Base-by-base conservation (phyloP, 345 rosid species). In the Iberis pinnata region DNA sequence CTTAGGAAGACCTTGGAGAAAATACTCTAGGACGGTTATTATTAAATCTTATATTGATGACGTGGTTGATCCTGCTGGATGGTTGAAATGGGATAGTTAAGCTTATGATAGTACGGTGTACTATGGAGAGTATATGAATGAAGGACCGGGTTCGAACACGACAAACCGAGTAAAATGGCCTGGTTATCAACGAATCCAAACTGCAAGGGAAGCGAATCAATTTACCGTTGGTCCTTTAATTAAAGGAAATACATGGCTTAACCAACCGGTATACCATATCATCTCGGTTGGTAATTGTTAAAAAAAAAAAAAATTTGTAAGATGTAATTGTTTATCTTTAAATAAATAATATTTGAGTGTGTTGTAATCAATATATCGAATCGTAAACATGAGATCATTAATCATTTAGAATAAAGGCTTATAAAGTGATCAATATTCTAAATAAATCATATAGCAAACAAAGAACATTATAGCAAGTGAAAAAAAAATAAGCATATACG, bases 1-100 rank as follows among this genome's bases (percentile, higher is more conserved):
- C 51, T 53, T 84, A 25, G 97, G 97, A 1, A 78, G 97, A 9
- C 97, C 95, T 0, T 88, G 97, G 95, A 78, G 73, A 41, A 64
- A 68, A 60, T 84, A 77, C 55, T 88, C 90, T 1, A 75, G 95
- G 71, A 84, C 95, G 3, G 87, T 82, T 43, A 47, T 64, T 2
- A 33, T 88, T 15, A 49, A 47, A 16, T 80, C 86, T 0, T 43
- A 68, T 19, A 78, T 88, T 5, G 94, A 70, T n/a, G 83, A 77
- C 44, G 7, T 73, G 60, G 71, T 88, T 1, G 79, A 80, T 26
- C 86, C 97, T 0, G 83, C 80, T 0, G 97, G 97, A 38, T 88
- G 88, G 88, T 54, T 84, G 40, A 83, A 82, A 46, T 88, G 97
- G 97, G 63, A 84, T 31, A 76, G 51, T 84, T 63, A 90, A 81